Evolutionary conservation across 2,329 filamentous ascomycete species (phyloP).

Genomic region (Cladophialophora chaetospira): DNA sequence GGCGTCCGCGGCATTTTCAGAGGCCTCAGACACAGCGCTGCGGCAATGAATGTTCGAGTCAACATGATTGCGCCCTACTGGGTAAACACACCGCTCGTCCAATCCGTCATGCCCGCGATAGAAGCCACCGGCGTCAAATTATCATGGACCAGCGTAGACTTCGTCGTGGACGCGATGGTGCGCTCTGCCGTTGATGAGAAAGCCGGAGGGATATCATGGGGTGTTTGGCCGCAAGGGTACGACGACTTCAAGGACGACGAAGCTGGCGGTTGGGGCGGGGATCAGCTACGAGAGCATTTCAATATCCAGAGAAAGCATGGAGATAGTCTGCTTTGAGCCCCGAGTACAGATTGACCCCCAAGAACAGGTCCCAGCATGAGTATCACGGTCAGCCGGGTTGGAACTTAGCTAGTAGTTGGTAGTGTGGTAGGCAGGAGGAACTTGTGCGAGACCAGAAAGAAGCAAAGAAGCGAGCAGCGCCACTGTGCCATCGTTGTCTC

Average conservation of each 20-base stretch:
- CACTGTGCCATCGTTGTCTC: too few relatives aligned
- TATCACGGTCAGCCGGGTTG: too few relatives aligned
- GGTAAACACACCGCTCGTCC: slow-evolving; percentile 10
- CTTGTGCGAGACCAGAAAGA: too few relatives aligned
- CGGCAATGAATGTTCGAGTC: slow-evolving; percentile 3
- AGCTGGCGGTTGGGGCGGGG: slow-evolving; percentile 1
- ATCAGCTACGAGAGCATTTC: slow-evolving; percentile 4
- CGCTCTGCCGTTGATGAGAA: slow-evolving; percentile 9
- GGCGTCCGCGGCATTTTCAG: slow-evolving; percentile 29
- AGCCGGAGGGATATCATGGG: slow-evolving; percentile 7
- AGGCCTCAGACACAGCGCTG: slow-evolving; percentile 10
- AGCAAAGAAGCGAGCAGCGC: too few relatives aligned
- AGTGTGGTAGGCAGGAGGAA: too few relatives aligned
- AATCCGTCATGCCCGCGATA: background rate
- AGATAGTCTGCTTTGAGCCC: slow-evolving; percentile 2
- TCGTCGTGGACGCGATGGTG: slow-evolving; percentile 12
- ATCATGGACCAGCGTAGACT: slow-evolving; percentile 3
- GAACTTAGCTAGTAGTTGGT: too few relatives aligned
- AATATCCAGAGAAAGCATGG: background rate
- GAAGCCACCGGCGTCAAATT: background rate
- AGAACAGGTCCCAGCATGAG: too few relatives aligned
- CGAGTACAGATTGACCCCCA: too few relatives aligned
- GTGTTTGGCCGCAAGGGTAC: slow-evolving; percentile 4
- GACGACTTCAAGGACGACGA: slow-evolving; percentile 5
- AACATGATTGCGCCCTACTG: slow-evolving; percentile 14